phyloP scores from a whole-genome alignment of 164 flowering plant species.

The Warburgia ugandensis region DNA sequence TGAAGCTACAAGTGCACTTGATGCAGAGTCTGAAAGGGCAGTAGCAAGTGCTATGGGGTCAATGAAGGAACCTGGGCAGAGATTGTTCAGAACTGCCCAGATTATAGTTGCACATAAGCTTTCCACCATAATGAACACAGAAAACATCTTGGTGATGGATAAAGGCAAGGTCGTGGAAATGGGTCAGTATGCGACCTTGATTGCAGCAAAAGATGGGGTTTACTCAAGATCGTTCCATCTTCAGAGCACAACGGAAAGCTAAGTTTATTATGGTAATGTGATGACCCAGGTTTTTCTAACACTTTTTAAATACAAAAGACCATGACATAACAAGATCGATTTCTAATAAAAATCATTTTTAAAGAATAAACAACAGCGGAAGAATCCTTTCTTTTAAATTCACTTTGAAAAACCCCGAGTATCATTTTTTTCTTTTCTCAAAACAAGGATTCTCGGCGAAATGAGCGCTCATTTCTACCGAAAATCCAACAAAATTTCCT shows the following conservation, averaged over 20 bases:
- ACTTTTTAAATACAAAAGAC: no score
- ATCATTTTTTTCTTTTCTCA: no score
- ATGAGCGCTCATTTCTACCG: no score
- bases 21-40: slow-evolving; percentile 52
- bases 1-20: slow-evolving; percentile 80
- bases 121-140: slow-evolving; percentile 51
- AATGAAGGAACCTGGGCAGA: slow-evolving; percentile 10
- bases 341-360: no score
- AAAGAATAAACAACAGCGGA: no score
- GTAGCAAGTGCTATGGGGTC: slow-evolving; percentile 41
- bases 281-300: no score
- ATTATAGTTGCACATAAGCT: slow-evolving; percentile 67
- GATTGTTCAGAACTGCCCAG: slow-evolving; percentile 29
- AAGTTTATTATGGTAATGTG: no score
- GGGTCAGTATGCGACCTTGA: slow-evolving; percentile 44
- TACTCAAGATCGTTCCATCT: slow-evolving; percentile 44
- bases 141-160: slow-evolving; percentile 58
- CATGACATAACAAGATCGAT: no score
- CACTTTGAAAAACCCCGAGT: no score
- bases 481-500: no score
- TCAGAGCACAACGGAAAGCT: slow-evolving; percentile 27
- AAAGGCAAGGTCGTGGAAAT: slow-evolving; percentile 55
- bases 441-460: no score
- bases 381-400: no score
- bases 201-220: slow-evolving; percentile 30